Evolutionary conservation across 202 grass and related monocot species (phyloP), one percentile per base, ranked within the genome.

Genomic region (Hordeum pubiflorum): DNA sequence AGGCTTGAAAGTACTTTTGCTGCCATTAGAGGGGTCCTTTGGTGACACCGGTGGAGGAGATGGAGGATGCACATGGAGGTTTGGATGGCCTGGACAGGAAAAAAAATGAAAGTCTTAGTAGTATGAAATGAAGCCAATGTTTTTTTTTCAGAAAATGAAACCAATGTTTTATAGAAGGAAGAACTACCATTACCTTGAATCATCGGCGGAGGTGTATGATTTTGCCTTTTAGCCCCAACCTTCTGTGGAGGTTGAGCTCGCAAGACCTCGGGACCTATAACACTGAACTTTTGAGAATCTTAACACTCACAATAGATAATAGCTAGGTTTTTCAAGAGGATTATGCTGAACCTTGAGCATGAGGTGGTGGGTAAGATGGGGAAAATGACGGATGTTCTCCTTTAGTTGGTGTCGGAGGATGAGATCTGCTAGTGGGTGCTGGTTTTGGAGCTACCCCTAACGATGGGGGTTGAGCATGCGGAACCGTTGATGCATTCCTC

Each of bases 341-440:
- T 70, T 76, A 86, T 78, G 64, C 65, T 66, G 66, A 58, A 97
- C 93, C 90, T 93, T 92, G 74, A 81, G 79, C 33, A 57, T 17
- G 77, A 20, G 81, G 71, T 66, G 90, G 86, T 56, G 86, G 84
- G 63, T 82, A 78, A 75, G 79, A 65, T 18, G 93, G 88, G 41
- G 88, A 58, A 64, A 75, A 50, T 76, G 66, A 60, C 62, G 66
- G 65, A 5, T 44, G 81, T 50, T 72, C 43, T 81, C 84, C 43
- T 67, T 82, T 82, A 38, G 75, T 86, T 4, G 71, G 61, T 48
- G 71, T 83, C 48, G 86, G 76, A 40, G 54, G 26, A 48, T 7
- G 88, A 80, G 87, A 82, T 76, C 72, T 83, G 77, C 59, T 72
- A 58, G 84, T 71, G 18, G 86, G 79, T 75, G 82, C 50, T 68